Base-by-base conservation (phyloP, 108 stramenopile genomes). In the Chaetoceros tenuissimus region DNA sequence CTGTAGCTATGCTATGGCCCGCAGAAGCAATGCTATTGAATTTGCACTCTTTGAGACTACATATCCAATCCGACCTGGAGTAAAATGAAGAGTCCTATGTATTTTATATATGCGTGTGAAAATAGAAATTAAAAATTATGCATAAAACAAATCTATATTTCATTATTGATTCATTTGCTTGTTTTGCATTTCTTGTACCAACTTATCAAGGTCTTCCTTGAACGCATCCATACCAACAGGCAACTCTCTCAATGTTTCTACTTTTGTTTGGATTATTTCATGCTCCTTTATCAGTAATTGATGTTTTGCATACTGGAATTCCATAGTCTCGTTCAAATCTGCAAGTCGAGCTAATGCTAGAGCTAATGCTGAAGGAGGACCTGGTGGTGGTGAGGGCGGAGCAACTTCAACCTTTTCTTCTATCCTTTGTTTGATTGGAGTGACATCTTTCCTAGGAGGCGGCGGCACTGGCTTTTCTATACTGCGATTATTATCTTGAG, bases 21-120 rank as follows among this genome's bases (percentile, higher is more conserved):
- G 89, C 89, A 0, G 82, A 81, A 67, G 82, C 84, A 5, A 54
- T 90, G 43, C 46, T 86, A 45, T 62, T 90, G 51, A 90, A 90
- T 72, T 57, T 90, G 28, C 62, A 84, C 57, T 68, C 80, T 28
- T 55, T 90, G 59, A 50, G 68, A 24, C 28, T 29, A 30, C 69
- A 10, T 16, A 5, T 40, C 13, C 13, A 5, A 40, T 13, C 5
- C 8, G 34, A 5, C 8, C 34, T 40, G 34, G 34, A 40, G n/a
- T n/a, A n/a, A n/a, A n/a, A n/a, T n/a, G n/a, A n/a, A n/a, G n/a
- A n/a, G n/a, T n/a, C n/a, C n/a, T n/a, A n/a, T n/a, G n/a, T n/a
- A n/a, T n/a, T n/a, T n/a, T n/a, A n/a, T n/a, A n/a, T n/a, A n/a
- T n/a, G n/a, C n/a, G n/a, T n/a, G n/a, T n/a, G n/a, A n/a, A n/a